Percentiles rank a stretch among this genome's conserved stretches.
Conservation (phyloP, 2,329 filamentous ascomycete genomes). For the Thielaviopsis euricoi region DNA sequence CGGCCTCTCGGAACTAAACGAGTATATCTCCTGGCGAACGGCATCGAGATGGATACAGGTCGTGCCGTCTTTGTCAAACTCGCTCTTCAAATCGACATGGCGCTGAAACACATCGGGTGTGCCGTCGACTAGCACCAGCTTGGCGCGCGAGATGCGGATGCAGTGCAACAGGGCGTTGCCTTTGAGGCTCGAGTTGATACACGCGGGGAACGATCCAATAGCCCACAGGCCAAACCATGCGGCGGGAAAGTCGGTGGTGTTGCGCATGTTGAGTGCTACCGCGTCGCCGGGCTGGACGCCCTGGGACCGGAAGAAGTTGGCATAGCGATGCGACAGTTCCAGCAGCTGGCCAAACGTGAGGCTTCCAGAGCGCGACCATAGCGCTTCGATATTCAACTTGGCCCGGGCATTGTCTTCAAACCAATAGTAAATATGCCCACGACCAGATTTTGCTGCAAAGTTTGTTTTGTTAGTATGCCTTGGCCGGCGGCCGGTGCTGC, state of each 20-base stretch:
- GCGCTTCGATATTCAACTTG: slow-evolving; percentile 36
- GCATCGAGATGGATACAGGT: slow-evolving; percentile 36
- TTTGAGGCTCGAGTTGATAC: slow-evolving; percentile 54
- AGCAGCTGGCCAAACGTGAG: slow-evolving; percentile 43
- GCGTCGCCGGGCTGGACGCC: slow-evolving; percentile 43
- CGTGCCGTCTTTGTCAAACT: slow-evolving; percentile 35
- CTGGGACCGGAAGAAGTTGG: slow-evolving; percentile 40
- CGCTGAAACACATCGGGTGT: slow-evolving; percentile 35
- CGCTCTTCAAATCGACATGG: slow-evolving; percentile 38
- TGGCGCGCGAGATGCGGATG: slow-evolving; percentile 38
- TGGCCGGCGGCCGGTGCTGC: background rate
- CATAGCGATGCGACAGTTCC: slow-evolving; percentile 41
- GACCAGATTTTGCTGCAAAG: slow-evolving; percentile 23
- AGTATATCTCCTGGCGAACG: slow-evolving; percentile 25
- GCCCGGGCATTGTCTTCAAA: slow-evolving; percentile 40
- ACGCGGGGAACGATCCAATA: slow-evolving; percentile 50
- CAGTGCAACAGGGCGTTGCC: slow-evolving; percentile 50
- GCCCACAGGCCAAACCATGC: slow-evolving; percentile 48
- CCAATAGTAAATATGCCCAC: slow-evolving; percentile 46
- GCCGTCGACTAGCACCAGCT: slow-evolving; percentile 54
- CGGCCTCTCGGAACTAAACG: slow-evolving; percentile 32
- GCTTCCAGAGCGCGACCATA: slow-evolving; percentile 49
- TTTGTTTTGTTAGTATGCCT: slow-evolving; percentile 14
- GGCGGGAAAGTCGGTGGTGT: slow-evolving; percentile 50
- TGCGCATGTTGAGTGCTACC: slow-evolving; percentile 50